Percentiles rank a stretch among this genome's conserved stretches.
These are phyloP conservation scores for Actinomucor elegans DNA, from an alignment of 371 early-diverging fungal genomes.

Conservation along the genomic window DNA sequence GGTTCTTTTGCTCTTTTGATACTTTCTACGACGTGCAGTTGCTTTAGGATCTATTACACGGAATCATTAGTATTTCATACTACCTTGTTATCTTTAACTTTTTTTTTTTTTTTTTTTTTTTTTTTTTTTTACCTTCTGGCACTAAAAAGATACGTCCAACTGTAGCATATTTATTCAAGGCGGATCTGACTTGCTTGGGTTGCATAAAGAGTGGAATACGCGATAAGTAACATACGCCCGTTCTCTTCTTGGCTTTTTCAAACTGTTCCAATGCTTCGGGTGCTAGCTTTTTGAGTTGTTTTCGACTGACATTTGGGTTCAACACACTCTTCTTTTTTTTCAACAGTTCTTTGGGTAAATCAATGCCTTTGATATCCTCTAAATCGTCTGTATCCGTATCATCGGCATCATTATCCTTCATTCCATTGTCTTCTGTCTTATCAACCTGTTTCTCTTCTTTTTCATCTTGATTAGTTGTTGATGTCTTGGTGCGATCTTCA, in stretches of 20 bases:
- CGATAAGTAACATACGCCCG: constrained; percentile 90
- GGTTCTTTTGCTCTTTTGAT: constrained; percentile 73
- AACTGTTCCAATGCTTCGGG: constrained; percentile 70
- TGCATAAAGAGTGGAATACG: constrained; percentile 93
- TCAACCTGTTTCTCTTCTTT: not conserved
- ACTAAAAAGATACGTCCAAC: constrained; percentile 86
- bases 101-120: no score
- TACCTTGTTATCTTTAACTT: no score
- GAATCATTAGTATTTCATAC: no score
- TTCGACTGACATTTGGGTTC: constrained; percentile 24
- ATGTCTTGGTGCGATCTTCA: not conserved
- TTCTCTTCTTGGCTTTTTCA: constrained; percentile 67
- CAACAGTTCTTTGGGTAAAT: constrained; percentile 12
- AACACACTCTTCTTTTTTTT: constrained; percentile 10
- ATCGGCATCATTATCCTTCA: not conserved
- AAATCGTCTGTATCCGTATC: not conserved
- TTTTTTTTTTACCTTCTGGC: constrained; percentile 67
- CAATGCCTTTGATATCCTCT: constrained; percentile 15
- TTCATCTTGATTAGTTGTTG: not conserved
- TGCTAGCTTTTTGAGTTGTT: constrained; percentile 66
- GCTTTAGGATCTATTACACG: constrained; percentile 49
- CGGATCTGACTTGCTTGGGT: constrained; percentile 71
- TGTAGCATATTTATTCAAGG: constrained; percentile 74
- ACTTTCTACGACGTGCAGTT: constrained; percentile 63
- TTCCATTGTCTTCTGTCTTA: not conserved